phyloP scores from a whole-genome alignment of 306 rosid genomes.

The Prunus armeniaca region DNA sequence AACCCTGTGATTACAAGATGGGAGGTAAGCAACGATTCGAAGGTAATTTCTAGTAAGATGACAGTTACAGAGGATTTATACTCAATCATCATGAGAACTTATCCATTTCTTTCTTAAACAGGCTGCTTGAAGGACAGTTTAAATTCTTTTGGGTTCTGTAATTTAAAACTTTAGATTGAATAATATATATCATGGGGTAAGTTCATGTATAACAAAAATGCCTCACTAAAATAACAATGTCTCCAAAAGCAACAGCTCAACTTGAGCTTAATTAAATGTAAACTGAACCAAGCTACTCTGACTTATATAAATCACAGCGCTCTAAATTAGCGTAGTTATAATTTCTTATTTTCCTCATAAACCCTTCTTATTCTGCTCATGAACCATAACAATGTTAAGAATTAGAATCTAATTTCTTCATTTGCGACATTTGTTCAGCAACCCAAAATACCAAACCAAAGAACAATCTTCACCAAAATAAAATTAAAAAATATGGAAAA shows the following conservation, averaged over 20 bases:
- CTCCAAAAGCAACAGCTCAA: not conserved
- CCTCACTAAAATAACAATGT: not conserved
- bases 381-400: not conserved
- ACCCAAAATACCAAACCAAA: not conserved
- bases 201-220: not conserved
- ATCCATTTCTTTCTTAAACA: not conserved
- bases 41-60: conserved; percentile 2
- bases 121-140: not conserved
- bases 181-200: not conserved
- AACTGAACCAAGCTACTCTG: not conserved
- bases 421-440: not conserved
- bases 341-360: not conserved
- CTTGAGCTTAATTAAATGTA: not conserved
- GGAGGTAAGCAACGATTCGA: not conserved
- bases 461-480: not conserved
- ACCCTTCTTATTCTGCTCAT: not conserved
- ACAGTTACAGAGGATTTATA: not conserved
- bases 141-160: not conserved
- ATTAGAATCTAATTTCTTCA: not conserved
- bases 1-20: conserved; percentile 59
- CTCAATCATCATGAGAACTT: not conserved
- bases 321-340: not conserved
- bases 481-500: not conserved
- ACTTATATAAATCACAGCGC: not conserved
- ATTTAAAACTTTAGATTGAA: not conserved